Base-by-base conservation (phyloP, 164 flowering plant genomes). In the Aristolochia californica region DNA sequence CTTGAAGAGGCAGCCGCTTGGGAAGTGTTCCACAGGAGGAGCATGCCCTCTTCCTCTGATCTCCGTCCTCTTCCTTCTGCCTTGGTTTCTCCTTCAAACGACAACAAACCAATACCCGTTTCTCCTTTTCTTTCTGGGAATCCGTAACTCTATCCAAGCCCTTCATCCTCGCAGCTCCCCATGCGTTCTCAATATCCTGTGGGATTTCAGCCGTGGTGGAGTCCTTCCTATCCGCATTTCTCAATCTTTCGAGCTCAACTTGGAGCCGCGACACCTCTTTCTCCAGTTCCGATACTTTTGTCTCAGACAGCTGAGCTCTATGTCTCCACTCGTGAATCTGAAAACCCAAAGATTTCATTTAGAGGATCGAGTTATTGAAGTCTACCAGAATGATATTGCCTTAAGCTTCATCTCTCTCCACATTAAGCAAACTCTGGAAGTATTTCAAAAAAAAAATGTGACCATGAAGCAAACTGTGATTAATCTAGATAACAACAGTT, bases 321-420 rank as follows among this genome's bases (percentile, higher is more conserved):
- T 74, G 71, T 64, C 65, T 84, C 96, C 95, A 91, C 45, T 82
- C 89, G 62, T 78, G 66, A 66, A 77, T 84, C 97, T 87, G 58
- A 17, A 56, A 18, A 16, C 58, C 28, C 2, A 28, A 26, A 17
- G 10, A n/a, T n/a, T n/a, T n/a, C n/a, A n/a, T n/a, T n/a, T n/a
- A n/a, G n/a, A n/a, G n/a, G 50, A 16, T 55, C 40, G 40, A 34
- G 10, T 34, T 34, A 34, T n/a, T n/a, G n/a, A 12, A 34, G 40
- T 34, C 40, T 8, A 34, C 40, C 11, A 34, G 40, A 34, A 34
- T 2, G 40, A 34, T 2, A 34, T 34, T 28, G 7, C n/a, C n/a
- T n/a, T n/a, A n/a, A n/a, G n/a, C n/a, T n/a, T n/a, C n/a, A n/a
- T n/a, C n/a, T n/a, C n/a, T n/a, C n/a, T n/a, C n/a, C n/a, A n/a